Evolutionary conservation across 176 grass and related monocot genomes (phyloP), one percentile per base, ranked within the genome.

Genomic region (Avena insularis): DNA sequence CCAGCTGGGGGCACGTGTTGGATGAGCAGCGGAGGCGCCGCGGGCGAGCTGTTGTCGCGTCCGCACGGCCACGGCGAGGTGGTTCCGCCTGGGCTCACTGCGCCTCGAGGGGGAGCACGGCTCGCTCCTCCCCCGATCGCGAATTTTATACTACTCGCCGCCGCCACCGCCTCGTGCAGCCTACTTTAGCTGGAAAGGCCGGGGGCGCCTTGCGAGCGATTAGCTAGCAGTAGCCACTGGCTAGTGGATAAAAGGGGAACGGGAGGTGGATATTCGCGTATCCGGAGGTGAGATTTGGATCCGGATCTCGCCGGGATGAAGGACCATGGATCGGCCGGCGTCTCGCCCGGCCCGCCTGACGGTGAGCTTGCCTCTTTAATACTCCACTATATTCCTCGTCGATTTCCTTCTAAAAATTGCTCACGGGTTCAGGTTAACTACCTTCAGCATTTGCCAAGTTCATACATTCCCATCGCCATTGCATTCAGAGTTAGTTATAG

Each of bases 281-380:
- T 76, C 68, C 4, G 5, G 48, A 35, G 67, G 16, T 4, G 7
- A 81, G 86, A 85, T 82, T 88, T 27, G 83, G 86, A 82, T 91
- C 90, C 74, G 90, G 86, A 88, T 85, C 83, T 91, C 71, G 71
- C 13, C 46, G 55, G 66, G 63, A 91, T 91, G 90, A 91, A 91
- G 90, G 90, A 91, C 3, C 90, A 82, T 2, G 91, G 85, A 82
- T 72, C 91, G 77, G 66, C 68, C 70, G 84, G 84, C 80, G 83
- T 88, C 33, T 82, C 91, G 54, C 85, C 91, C 19, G 45, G 78
- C 82, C 85, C 71, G 3, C 54, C 65, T 2, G 91, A 93, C 82
- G 88, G 91, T 93, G 85, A 59, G 61, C 61, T 13, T 79, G 4
- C 54, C 75, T 59, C 6, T 23, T 77, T 48, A 4, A 6, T 45